Percentiles rank a stretch among this genome's conserved stretches.
Conservation (phyloP, 495 filamentous ascomycete genomes). For the Podospora pseudocomata region DNA sequence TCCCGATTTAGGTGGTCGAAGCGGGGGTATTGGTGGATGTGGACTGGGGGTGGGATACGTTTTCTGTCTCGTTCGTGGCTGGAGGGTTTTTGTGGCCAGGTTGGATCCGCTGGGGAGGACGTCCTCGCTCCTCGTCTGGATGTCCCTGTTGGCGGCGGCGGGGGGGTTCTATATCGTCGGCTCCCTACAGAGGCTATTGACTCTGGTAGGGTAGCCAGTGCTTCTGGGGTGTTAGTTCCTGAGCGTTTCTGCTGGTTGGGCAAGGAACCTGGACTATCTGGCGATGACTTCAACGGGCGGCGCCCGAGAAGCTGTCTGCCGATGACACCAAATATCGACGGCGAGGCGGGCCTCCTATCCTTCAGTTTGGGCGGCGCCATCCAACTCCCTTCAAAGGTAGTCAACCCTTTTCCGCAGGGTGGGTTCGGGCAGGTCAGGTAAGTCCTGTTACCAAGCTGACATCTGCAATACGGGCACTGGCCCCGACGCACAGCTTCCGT, state of each 20-base stretch:
- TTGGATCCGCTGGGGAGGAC: not conserved
- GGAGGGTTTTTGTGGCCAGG: not conserved
- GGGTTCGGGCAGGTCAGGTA: not conserved
- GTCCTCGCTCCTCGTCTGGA: not conserved
- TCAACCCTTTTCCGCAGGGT: not conserved
- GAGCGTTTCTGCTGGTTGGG: not conserved
- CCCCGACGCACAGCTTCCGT: not conserved
- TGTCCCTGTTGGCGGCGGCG: not conserved
- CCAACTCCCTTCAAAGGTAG: not conserved
- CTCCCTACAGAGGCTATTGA: not conserved
- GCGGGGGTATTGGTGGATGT: not conserved
- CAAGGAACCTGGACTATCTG: not conserved
- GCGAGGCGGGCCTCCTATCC: not conserved
- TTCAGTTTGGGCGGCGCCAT: not conserved
- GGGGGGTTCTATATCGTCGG: not conserved
- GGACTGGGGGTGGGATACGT: not conserved
- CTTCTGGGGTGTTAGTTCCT: not conserved
- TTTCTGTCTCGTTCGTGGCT: not conserved
- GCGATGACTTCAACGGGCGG: not conserved
- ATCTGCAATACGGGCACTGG: not conserved
- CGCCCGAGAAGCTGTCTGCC: not conserved
- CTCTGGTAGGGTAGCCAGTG: not conserved
- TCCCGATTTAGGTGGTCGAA: not conserved
- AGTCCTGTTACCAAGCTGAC: not conserved
- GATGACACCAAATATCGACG: not conserved